Conservation (phyloP, 2,329 filamentous ascomycete genomes). For the Periconia digitata region DNA sequence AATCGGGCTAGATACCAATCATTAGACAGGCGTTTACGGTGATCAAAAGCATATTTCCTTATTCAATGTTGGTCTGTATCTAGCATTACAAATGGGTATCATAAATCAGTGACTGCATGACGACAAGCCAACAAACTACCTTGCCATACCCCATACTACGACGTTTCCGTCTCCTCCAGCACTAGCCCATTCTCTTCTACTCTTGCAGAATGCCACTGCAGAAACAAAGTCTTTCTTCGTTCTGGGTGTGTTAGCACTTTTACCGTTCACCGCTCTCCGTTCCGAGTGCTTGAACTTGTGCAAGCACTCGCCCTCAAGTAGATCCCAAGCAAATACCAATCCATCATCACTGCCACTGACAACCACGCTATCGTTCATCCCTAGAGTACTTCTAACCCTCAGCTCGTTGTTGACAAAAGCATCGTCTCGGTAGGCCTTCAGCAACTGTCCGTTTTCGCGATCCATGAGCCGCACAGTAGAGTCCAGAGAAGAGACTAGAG, state of each 20-base stretch:
- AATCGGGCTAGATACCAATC: conserved; percentile 3
- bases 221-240: conserved; percentile 50
- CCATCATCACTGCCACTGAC: conserved; percentile 81
- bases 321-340: conserved; percentile 78
- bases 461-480: conserved; percentile 80
- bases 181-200: conserved; percentile 51
- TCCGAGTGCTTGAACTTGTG: conserved; percentile 58
- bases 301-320: conserved; percentile 70
- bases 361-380: conserved; percentile 74
- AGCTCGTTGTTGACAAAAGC: conserved; percentile 66
- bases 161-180: conserved; percentile 52
- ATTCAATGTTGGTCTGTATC: neutral
- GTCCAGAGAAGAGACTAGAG: conserved; percentile 77
- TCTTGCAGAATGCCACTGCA: conserved; percentile 51
- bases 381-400: conserved; percentile 74
- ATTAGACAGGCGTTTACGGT: conserved; percentile 8
- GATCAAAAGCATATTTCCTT: neutral
- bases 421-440: conserved; percentile 68
- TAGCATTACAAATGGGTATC: conserved; percentile 5
- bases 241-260: conserved; percentile 4
- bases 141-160: conserved; percentile 36
- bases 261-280: conserved; percentile 28
- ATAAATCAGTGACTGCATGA: neutral
- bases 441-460: conserved; percentile 68
- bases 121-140: conserved; percentile 8